Percentiles rank a stretch among this genome's conserved stretches.
Evolutionary conservation across 768 basidiomycete species (phyloP).

Genomic region (Tubosaeta sp.): DNA sequence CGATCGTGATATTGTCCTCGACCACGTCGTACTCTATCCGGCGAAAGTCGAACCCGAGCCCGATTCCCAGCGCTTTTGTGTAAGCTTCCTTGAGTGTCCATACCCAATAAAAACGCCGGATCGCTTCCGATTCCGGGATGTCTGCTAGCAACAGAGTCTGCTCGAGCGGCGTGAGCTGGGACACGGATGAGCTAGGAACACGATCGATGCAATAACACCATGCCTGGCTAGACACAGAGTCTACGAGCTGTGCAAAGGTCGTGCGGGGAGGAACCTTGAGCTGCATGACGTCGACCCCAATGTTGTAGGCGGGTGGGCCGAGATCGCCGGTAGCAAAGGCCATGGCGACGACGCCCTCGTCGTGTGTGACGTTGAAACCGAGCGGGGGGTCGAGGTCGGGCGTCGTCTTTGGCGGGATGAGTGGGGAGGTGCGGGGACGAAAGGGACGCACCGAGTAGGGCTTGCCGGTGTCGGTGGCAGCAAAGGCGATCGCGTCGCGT

Average conservation of each 20-base stretch:
- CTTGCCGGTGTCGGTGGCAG: slow-evolving; percentile 60
- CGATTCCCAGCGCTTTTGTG: slow-evolving; percentile 81
- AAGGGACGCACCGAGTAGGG: slow-evolving; percentile 62
- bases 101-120: slow-evolving; percentile 71
- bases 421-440: neutral
- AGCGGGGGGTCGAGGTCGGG: slow-evolving; percentile 49
- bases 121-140: slow-evolving; percentile 44
- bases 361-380: slow-evolving; percentile 80
- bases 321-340: slow-evolving; percentile 45
- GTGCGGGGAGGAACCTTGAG: slow-evolving; percentile 57
- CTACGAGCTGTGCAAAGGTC: slow-evolving; percentile 57
- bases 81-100: slow-evolving; percentile 94
- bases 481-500: slow-evolving; percentile 46
- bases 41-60: slow-evolving; percentile 77
- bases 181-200: slow-evolving; percentile 7
- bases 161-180: slow-evolving; percentile 41
- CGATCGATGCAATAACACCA: neutral
- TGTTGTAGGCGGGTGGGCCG: slow-evolving; percentile 49
- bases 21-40: slow-evolving; percentile 68
- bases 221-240: slow-evolving; percentile 64
- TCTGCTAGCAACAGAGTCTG: slow-evolving; percentile 31
- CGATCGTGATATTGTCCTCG: slow-evolving; percentile 51
- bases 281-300: slow-evolving; percentile 85
- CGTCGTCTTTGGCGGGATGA: slow-evolving; percentile 36
- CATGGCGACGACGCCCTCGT: slow-evolving; percentile 69